Evolutionary conservation across 768 basidiomycete genomes (phyloP), one percentile per base, ranked within the genome.

Genomic region (Rhizopogon sp.): DNA sequence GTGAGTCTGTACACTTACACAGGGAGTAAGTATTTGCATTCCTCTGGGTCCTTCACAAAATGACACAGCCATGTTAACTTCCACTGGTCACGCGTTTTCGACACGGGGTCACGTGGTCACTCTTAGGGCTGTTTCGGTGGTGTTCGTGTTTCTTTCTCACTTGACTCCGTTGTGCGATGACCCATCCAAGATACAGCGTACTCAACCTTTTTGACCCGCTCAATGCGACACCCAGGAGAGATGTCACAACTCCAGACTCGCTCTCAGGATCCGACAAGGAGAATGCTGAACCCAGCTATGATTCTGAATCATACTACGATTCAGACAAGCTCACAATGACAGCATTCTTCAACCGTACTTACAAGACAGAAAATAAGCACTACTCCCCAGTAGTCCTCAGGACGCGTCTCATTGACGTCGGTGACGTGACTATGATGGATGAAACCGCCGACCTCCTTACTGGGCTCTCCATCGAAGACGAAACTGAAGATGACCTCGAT

Each of bases 281-380:
- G 50, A 60, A 60, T 41, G 50, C 54, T 35, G 54, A 43, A 29
- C 59, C 59, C 11, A 39, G 35, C 25, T 28, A 17, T 20, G 35
- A 44, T 35, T 39, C 37, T 20, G 35, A 44, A 40, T 39, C 37
- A 2, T 47, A 57, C 39, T 45, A 57, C 13, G 59, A 60, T 10
- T 68, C 69, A 9, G 70, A 72, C 67, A 70, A 66, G 60, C 69
- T 64, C 65, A 72, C 64, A 57, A 72, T 59, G 59, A 70, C 68
- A n/a, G 54, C 62, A 3, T 72, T 70, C 50, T 70, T 72, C 57
- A 70, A 65, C 53, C 61, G 69, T 8, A 55, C 62, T 3, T 68
- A 66, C 39, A 62, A 57, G 7, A 41, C 35, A 0, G 54, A 58
- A 22, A 44, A n/a, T 13, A 61, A 62, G 41, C 42, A 57, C 28